Percentiles rank a stretch among this genome's conserved stretches.
phyloP scores from a whole-genome alignment of 1,284 basidiomycete genomes.

The Salmacisia buchloeana region DNA sequence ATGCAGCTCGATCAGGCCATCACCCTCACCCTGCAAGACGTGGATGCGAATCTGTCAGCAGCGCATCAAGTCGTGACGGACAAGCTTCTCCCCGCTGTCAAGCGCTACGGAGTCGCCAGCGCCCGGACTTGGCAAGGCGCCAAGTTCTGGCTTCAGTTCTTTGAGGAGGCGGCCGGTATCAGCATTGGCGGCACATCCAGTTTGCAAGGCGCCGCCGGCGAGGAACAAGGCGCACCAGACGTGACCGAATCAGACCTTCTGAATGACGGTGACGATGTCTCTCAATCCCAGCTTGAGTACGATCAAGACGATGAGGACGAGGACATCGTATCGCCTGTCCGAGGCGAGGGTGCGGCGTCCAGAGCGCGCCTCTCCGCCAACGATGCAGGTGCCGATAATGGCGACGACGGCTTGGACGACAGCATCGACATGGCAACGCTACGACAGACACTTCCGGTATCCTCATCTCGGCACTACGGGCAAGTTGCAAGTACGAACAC shows the following conservation, averaged over 20 bases:
- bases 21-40: slow-evolving; percentile 71
- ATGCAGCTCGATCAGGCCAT: slow-evolving; percentile 94
- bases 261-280: background rate
- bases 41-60: slow-evolving; percentile 86
- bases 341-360: too few species aligned
- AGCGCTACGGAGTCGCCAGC: slow-evolving; percentile 76
- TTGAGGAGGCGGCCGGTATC: slow-evolving; percentile 80
- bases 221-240: background rate
- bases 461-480: background rate
- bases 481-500: too few species aligned
- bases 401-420: background rate
- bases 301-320: slow-evolving; percentile 13
- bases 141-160: slow-evolving; percentile 96
- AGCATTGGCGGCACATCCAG: slow-evolving; percentile 56
- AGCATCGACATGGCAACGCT: background rate
- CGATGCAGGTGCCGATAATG: too few species aligned
- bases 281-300: background rate
- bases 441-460: background rate
- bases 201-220: background rate
- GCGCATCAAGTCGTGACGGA: slow-evolving; percentile 80
- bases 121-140: slow-evolving; percentile 82
- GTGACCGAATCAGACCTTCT: background rate
- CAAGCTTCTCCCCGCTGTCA: slow-evolving; percentile 76
- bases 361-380: too few species aligned
- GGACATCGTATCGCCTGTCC: background rate